Base-by-base conservation (phyloP, 2,329 filamentous ascomycete species). In the Hortaea sp. region DNA sequence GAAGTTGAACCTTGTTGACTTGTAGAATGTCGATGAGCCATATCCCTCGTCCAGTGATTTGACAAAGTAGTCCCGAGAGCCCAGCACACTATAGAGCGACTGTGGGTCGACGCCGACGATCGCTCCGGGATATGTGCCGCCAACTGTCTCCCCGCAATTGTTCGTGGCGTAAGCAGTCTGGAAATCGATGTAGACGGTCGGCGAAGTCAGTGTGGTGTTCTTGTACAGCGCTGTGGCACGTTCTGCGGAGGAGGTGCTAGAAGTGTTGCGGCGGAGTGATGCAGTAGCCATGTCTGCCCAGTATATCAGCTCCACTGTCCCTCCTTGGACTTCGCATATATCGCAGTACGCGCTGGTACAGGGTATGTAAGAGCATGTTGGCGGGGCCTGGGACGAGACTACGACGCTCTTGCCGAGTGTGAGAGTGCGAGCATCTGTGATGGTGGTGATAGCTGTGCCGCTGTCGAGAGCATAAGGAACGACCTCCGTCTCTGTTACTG, bases 111-210 rank as follows among this genome's bases (percentile, higher is more conserved):
- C 20, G 7, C 7, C 31, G 31, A 7, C n/a, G 12, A 54, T 42
- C 12, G 53, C 52, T 6, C 53, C 53, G 5, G 52, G 53, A 29
- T 54, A 50, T 12, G 40, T 13, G 2, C 30, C 20, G 7, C 52
- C 53, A 11, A 56, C 47, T 10, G 41, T 51, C 10, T 32, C 12
- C n/a, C 48, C 49, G 39, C 52, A 56, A 32, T 42, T 38, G 39
- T 56, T 40, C 7, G 40, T 37, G 1, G 54, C 52, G 40, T 50
- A 56, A 5, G 31, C 54, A 7, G 54, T 49, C 11, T 53, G 30
- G 43, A 52, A 54, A 5, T 48, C 43, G 27, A 56, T 50, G 43
- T 55, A 56, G 6, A 56, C 49, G n/a, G 51, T 49, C 6, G 48
- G 46, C 10, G 53, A 57, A 13, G 52, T 57, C 13, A 57, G 35